These are phyloP conservation scores for Acorus gramineus DNA, from an alignment of 106 monocot genomes.

Conservation along the genomic window DNA sequence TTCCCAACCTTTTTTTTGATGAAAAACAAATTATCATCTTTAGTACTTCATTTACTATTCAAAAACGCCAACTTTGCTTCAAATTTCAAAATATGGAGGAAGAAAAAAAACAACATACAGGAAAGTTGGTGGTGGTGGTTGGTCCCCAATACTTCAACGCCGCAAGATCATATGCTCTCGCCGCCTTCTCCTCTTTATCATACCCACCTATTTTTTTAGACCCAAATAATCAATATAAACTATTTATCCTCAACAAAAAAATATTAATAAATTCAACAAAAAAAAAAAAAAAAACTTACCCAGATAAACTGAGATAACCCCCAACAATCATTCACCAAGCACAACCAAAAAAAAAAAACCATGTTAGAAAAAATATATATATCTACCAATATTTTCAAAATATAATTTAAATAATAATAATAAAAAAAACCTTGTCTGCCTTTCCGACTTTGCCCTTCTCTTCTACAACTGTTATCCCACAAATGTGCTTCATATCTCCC, in stretches of 20 bases:
- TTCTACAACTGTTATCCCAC: conserved; percentile 95
- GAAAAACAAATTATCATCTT: background rate
- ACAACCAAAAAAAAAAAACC: background rate
- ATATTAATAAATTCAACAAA: background rate
- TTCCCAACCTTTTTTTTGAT: conserved; percentile 44
- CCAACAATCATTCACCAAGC: background rate
- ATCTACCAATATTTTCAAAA: conserved; percentile 3
- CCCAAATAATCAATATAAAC: background rate
- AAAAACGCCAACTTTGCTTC: background rate
- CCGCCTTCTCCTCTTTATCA: conserved; percentile 98
- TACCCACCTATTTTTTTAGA: conserved; percentile 52
- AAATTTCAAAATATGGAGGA: background rate
- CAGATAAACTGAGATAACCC: conserved; percentile 32
- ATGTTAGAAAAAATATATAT: too few species aligned
- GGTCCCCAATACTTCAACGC: conserved; percentile 98
- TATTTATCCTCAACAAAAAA: background rate
- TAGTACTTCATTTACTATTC: background rate
- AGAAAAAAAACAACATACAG: conserved; percentile 17
- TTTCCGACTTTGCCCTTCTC: conserved; percentile 95
- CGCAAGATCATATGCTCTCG: conserved; percentile 90
- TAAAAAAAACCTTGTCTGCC: conserved; percentile 78
- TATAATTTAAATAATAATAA: too few species aligned
- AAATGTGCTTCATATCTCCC: conserved; percentile 96
- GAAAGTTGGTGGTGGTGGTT: conserved; percentile 92
- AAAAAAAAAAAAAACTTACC: conserved; percentile 8